A percentile compares a stretch with the other conserved stretches of the same genome.
These are phyloP conservation scores for Scytalidium lignicola DNA, from an alignment of 2,329 filamentous ascomycete species.

Conservation along the genomic window DNA sequence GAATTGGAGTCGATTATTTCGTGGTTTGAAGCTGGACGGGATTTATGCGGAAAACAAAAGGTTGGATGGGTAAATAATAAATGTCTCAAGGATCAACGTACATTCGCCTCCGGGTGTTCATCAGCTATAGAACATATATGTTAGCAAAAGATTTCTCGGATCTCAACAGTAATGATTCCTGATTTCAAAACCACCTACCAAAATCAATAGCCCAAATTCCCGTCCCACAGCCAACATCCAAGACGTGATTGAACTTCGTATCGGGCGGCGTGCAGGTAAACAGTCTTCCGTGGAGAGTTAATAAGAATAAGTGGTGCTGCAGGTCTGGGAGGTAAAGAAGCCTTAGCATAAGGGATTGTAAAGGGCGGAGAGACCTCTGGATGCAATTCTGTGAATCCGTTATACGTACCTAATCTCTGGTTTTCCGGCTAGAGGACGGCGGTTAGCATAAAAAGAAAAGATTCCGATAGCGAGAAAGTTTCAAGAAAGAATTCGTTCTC, in stretches of 20 bases:
- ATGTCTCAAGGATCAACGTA: no score
- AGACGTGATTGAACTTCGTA: slow-evolving; percentile 1
- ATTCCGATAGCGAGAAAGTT: no score
- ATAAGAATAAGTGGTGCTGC: slow-evolving; percentile 2
- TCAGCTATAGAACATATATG: slow-evolving; percentile 23
- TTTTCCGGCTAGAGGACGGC: neutral
- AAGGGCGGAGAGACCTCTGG: no score
- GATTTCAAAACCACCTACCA: neutral
- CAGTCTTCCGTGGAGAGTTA: slow-evolving; percentile 1
- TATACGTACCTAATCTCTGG: neutral
- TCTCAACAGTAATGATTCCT: no score
- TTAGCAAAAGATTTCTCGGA: neutral
- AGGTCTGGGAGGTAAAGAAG: slow-evolving; percentile 2
- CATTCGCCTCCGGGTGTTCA: slow-evolving; percentile 20
- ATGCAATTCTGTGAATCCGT: neutral
- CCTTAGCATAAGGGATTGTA: no score
- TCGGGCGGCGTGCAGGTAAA: neutral
- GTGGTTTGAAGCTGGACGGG: no score
- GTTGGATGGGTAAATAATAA: no score
- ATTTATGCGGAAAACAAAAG: no score
- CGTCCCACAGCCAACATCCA: slow-evolving; percentile 6
- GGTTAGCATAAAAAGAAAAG: neutral
- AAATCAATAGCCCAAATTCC: slow-evolving; percentile 11
- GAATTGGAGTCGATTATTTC: no score
- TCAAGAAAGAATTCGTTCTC: no score